Base-by-base conservation (phyloP, 495 filamentous ascomycete genomes). In the Hypoxylon trugodes region DNA sequence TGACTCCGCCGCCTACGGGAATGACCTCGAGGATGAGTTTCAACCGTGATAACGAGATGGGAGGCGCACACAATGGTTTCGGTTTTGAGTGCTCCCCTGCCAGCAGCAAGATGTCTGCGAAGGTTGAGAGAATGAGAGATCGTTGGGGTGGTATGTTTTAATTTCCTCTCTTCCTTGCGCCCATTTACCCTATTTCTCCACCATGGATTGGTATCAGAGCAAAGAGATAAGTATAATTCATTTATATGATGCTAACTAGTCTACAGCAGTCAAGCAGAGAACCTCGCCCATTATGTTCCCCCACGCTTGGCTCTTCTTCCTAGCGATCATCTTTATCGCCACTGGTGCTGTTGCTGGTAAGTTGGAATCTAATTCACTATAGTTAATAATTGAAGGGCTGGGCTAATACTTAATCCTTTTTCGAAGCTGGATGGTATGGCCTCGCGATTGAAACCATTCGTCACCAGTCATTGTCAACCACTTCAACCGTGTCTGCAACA, bases 351-450 rank as follows among this genome's bases (percentile, higher is more conserved):
- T 57, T 3, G 26, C 42, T 21, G 22, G 63, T 66, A 42, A 61
- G 63, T 61, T 13, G 1, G 1, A 26, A 42, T 19, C 16, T 3
- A 13, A 26, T 16, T 22, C 13, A 12, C n/a, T 36, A 38, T 22
- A 3, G 3, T 15, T 25, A 32, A 25, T 13, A 13, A 5, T n/a
- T 6, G n/a, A 16, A 5, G 19, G 19, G 18, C 19, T 10, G 9
- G 12, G 41, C 54, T 66, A 46, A 66, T 28, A 22, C 19, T 3
- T n/a, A 1, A 12, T 0, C 7, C 24, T 41, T 24, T 3, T 53
- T 21, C 19, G 10, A 24, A 66, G 63, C 53, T 9, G 50, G 56
- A 12, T 66, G 63, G 63, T 49, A 24, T 9, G 51, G 62, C 6
- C 6, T 66, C 0, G 32, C 38, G 2, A 16, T 19, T 4, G 62